Conservation (phyloP, 495 filamentous ascomycete genomes). For the Hyaloscypha bicolor region DNA sequence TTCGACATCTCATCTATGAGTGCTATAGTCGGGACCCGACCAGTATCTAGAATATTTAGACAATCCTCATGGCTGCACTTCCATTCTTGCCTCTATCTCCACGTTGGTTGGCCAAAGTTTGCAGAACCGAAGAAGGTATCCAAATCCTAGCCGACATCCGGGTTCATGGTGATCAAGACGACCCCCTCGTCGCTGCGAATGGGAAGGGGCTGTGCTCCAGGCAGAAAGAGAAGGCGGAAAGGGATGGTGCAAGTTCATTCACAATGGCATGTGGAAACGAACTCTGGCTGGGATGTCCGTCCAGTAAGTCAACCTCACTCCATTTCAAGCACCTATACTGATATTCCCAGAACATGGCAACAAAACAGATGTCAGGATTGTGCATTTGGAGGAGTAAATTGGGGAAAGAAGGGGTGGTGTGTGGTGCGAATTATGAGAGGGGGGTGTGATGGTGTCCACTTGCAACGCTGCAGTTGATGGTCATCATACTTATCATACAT, state of each 20-base stretch:
- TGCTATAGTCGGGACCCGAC: slow-evolving; percentile 68
- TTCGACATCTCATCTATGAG: slow-evolving; percentile 74
- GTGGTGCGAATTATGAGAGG: too few species aligned
- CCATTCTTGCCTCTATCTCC: slow-evolving; percentile 74
- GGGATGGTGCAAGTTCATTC: slow-evolving; percentile 62
- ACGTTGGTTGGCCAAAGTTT: slow-evolving; percentile 71
- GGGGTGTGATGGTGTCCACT: too few species aligned
- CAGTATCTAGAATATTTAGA: slow-evolving; percentile 71
- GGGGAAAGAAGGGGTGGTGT: too few species aligned
- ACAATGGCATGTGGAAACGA: slow-evolving; percentile 70
- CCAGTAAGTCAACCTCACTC: slow-evolving; percentile 64
- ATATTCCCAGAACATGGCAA: too few species aligned
- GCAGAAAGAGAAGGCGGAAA: slow-evolving; percentile 55
- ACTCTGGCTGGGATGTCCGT: slow-evolving; percentile 70
- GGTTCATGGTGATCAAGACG: slow-evolving; percentile 61
- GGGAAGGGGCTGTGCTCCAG: slow-evolving; percentile 64
- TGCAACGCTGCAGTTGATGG: too few species aligned
- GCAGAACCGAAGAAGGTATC: slow-evolving; percentile 68
- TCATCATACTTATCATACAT: too few species aligned
- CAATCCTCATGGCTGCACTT: slow-evolving; percentile 65
- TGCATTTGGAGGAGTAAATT: too few species aligned
- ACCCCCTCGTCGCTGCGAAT: slow-evolving; percentile 74
- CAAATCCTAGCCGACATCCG: slow-evolving; percentile 70
- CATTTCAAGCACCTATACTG: too few species aligned
- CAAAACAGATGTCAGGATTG: too few species aligned